Evolutionary conservation across 2,329 filamentous ascomycete genomes (phyloP).

Genomic region (Claviceps humidiphila): DNA sequence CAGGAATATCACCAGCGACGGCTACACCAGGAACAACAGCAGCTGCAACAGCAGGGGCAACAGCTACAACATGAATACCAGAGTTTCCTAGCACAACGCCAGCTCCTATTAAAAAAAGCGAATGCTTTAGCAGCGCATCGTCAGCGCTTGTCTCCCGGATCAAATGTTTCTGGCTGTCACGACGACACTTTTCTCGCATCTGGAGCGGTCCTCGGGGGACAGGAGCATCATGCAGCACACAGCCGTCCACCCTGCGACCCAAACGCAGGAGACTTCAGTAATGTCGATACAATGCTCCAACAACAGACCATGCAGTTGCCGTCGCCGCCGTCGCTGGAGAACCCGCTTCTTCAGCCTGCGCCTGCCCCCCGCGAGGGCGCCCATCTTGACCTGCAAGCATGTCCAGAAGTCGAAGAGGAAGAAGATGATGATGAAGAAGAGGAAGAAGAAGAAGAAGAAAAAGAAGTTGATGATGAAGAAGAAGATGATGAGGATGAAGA

Average conservation of each 20-base stretch:
- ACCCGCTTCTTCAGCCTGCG: not conserved
- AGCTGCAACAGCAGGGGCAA: too few species aligned
- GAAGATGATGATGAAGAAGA: not conserved
- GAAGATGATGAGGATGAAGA: too few species aligned
- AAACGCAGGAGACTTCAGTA: not conserved
- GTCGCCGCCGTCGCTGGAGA: not conserved
- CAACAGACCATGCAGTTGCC: not conserved
- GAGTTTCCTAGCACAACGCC: not conserved
- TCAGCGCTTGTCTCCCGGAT: not conserved
- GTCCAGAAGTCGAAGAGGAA: not conserved
- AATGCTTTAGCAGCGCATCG: not conserved
- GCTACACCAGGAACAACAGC: too few species aligned
- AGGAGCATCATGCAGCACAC: not conserved
- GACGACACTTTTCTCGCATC: not conserved
- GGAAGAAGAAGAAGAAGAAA: not conserved
- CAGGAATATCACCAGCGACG: too few species aligned
- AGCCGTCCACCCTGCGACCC: too few species aligned
- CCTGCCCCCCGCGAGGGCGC: not conserved
- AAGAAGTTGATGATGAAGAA: too few species aligned
- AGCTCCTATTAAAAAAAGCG: not conserved
- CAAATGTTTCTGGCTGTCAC: not conserved
- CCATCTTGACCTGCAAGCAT: not conserved
- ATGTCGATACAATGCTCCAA: not conserved
- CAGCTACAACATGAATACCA: not conserved
- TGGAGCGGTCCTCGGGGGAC: too few species aligned